Percentiles rank a stretch among this genome's conserved stretches.
Evolutionary conservation across 768 basidiomycete species (phyloP).

Genomic region (Naganishia randhawae): DNA sequence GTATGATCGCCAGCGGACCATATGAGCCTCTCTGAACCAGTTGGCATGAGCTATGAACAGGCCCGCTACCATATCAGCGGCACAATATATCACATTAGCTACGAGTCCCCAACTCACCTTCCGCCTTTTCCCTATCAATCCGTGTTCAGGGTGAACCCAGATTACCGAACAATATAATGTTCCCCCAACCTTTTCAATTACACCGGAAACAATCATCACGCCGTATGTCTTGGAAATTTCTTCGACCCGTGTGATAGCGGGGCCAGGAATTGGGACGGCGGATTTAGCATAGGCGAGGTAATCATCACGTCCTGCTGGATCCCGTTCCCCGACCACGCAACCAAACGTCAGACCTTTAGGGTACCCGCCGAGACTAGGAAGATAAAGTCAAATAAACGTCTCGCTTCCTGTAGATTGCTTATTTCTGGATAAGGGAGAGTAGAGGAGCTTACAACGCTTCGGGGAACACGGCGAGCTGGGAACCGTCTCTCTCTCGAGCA

Average conservation of each 20-base stretch:
- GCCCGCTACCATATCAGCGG: too few species aligned
- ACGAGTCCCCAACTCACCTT: constrained; percentile 52
- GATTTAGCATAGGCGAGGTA: constrained; percentile 59
- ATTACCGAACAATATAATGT: constrained; percentile 63
- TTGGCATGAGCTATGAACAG: constrained; percentile 59
- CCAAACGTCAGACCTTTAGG: constrained; percentile 52
- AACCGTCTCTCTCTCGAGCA: constrained; percentile 20
- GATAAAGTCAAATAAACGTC: not conserved
- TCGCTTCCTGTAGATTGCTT: too few species aligned
- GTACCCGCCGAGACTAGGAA: constrained; percentile 35
- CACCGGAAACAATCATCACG: constrained; percentile 61
- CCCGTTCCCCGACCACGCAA: constrained; percentile 57
- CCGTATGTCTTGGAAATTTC: constrained; percentile 55
- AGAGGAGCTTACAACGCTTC: constrained; percentile 32
- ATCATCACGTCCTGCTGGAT: constrained; percentile 59
- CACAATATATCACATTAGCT: too few species aligned
- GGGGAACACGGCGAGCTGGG: constrained; percentile 32
- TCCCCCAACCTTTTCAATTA: constrained; percentile 61
- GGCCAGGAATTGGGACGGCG: constrained; percentile 60
- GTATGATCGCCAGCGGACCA: constrained; percentile 63
- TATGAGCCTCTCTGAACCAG: constrained; percentile 60
- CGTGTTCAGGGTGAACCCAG: constrained; percentile 58
- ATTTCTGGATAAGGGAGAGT: not conserved
- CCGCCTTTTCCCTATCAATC: constrained; percentile 62
- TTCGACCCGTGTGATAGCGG: constrained; percentile 56